Conservation (phyloP, 2,329 filamentous ascomycete genomes). For the Exserohilum rostratum region DNA sequence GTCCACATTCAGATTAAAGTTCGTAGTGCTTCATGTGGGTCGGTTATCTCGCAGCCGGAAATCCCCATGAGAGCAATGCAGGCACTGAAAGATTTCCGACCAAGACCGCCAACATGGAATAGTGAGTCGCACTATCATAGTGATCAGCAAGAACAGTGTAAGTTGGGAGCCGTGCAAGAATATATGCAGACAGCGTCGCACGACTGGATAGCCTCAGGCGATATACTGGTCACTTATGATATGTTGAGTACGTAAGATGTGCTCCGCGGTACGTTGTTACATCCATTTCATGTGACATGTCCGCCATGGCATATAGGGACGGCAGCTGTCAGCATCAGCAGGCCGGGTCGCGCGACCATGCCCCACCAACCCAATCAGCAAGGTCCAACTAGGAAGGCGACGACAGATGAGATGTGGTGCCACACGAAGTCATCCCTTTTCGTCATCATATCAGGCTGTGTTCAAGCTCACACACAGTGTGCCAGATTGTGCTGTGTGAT, state of each 20-base stretch:
- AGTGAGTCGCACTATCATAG: conserved; percentile 12
- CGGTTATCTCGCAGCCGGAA: conserved; percentile 2
- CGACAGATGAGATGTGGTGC: conserved; percentile 13
- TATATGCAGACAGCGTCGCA: conserved; percentile 15
- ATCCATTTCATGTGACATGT: not conserved
- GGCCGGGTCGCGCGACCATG: conserved; percentile 19
- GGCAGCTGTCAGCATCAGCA: conserved; percentile 35
- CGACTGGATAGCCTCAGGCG: not conserved
- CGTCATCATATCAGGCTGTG: conserved; percentile 13
- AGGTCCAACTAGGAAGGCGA: conserved; percentile 16
- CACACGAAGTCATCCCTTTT: conserved; percentile 18
- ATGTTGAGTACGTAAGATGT: not conserved
- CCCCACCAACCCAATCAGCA: conserved; percentile 24
- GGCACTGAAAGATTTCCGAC: not conserved
- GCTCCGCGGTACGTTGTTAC: not conserved
- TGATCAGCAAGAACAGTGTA: conserved; percentile 14
- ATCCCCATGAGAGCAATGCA: not conserved
- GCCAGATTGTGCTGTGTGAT: conserved; percentile 27
- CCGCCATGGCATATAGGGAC: conserved; percentile 11
- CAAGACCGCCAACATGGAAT: not conserved
- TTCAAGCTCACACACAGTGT: conserved; percentile 14
- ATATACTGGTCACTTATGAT: conserved; percentile 1
- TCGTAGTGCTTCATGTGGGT: conserved; percentile 9
- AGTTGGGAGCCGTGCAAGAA: conserved; percentile 9
- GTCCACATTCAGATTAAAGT: conserved; percentile 1